Base-by-base conservation (phyloP, 2,329 filamentous ascomycete genomes). In the Aureobasidium sp. region DNA sequence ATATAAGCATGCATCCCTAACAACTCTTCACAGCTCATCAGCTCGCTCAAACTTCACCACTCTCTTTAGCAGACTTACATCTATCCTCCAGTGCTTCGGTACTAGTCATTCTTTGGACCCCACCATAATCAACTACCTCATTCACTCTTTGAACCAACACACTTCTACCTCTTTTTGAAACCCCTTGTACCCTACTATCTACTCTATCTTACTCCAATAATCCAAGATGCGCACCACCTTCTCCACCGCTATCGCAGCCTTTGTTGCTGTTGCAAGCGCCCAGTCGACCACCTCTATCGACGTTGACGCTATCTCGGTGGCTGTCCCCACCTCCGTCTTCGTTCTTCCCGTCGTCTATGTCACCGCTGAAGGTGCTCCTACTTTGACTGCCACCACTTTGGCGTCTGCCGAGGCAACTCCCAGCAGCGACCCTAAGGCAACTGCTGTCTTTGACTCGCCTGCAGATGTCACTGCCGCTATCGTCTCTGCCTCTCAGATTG, bases 61-160 rank as follows among this genome's bases (percentile, higher is more conserved):
- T 59, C 45, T 61, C 58, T 61, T 43, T 50, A 45, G 58, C 58
- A 61, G 58, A 61, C 43, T 43, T 43, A 31, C 58, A 61, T 50
- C 33, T 13, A 38, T 61, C 58, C 58, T 61, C 23, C 58, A 61
- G 58, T 61, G 40, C 58, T 50, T 61, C 45, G 58, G 58, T 61
- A 50, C 58, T 61, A 61, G 58, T 61, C 58, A 61, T 40, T 61
- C 58, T 50, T 61, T 61, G 58, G 58, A 61, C 31, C 23, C 27
- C 23, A 61, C 58, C n/a, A 50, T 33, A 48, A 50, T 45, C 43
- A 61, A 38, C 58, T 40, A 61, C 31, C 58, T 50, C 45, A 50
- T 50, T 61, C 58, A 50, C 18, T 61, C 58, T 61, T 50, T 40
- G 43, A 36, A 61, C 38, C 33, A 50, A 48, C 58, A 48, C 58